These are phyloP conservation scores for Przewalskia tangutica DNA, from an alignment of 257 asterid genomes.

Conservation along the genomic window DNA sequence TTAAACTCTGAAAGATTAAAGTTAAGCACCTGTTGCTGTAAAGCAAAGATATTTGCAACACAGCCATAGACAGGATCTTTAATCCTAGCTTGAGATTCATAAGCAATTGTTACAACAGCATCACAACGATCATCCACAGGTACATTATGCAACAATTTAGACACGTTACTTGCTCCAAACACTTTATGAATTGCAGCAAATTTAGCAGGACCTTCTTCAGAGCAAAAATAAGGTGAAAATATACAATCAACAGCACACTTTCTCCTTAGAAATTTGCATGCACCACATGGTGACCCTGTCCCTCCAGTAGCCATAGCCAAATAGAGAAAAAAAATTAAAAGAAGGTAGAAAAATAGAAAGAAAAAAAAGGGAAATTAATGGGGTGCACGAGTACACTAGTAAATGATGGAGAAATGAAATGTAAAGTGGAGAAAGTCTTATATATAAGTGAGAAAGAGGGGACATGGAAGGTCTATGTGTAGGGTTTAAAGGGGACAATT, in stretches of 20 bases:
- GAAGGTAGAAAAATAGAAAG: not conserved
- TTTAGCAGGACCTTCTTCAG: slow-evolving; percentile 74
- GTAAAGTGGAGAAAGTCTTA: slow-evolving; percentile 9
- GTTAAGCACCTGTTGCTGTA: slow-evolving; percentile 67
- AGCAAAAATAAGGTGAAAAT: slow-evolving; percentile 73
- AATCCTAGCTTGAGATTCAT: slow-evolving; percentile 86
- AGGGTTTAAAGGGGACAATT: slow-evolving; percentile 50
- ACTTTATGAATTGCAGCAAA: slow-evolving; percentile 95
- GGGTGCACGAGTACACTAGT: slow-evolving; percentile 3
- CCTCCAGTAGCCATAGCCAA: slow-evolving; percentile 19
- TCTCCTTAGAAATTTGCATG: slow-evolving; percentile 87
- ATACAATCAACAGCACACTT: slow-evolving; percentile 72
- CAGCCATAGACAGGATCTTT: slow-evolving; percentile 86
- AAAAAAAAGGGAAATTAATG: not conserved
- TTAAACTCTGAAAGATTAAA: too few relatives aligned
- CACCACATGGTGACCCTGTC: slow-evolving; percentile 82
- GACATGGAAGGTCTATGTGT: slow-evolving; percentile 55
- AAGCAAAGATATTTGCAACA: slow-evolving; percentile 65
- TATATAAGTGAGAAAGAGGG: slow-evolving; percentile 6
- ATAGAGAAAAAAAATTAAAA: not conserved
- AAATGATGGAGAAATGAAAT: slow-evolving; percentile 4
- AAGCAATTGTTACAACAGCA: slow-evolving; percentile 74
- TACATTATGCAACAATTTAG: slow-evolving; percentile 57
- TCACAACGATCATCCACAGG: slow-evolving; percentile 62
- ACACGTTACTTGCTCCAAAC: slow-evolving; percentile 89